A percentile compares a stretch with the other conserved stretches of the same genome.
These are phyloP conservation scores for Pythium biforme DNA, from an alignment of 352 stramenopile species.

Conservation along the genomic window DNA sequence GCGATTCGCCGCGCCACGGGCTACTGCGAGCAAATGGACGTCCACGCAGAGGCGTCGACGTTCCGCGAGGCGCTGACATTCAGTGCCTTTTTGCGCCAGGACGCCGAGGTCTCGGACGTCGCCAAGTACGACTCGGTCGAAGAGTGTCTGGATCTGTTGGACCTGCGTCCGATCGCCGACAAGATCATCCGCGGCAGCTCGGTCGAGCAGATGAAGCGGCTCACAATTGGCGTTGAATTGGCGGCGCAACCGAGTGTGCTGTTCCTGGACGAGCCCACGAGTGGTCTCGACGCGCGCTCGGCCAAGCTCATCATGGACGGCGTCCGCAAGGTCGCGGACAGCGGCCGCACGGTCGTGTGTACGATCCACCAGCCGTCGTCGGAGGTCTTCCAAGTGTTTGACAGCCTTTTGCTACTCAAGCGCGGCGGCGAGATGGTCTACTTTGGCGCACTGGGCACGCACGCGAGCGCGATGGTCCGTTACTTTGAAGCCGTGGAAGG, in stretches of 20 bases:
- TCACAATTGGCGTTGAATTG: conserved; percentile 65
- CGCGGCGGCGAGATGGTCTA: conserved; percentile 28
- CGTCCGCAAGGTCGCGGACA: conserved; percentile 77
- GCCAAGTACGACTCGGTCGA: conserved; percentile 38
- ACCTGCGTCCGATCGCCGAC: conserved; percentile 35
- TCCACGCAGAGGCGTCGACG: conserved; percentile 81
- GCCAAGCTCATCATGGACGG: conserved; percentile 82
- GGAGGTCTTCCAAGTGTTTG: conserved; percentile 31
- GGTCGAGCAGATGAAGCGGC: conserved; percentile 48
- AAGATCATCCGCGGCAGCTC: conserved; percentile 37
- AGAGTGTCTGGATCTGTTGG: conserved; percentile 38
- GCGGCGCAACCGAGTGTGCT: conserved; percentile 76
- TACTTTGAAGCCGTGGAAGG: conserved; percentile 57
- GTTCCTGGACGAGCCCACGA: conserved; percentile 80
- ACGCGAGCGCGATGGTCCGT: conserved; percentile 27
- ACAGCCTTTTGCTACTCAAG: conserved; percentile 30
- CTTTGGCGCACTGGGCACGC: conserved; percentile 26
- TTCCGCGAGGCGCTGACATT: conserved; percentile 91
- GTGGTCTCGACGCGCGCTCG: conserved; percentile 79
- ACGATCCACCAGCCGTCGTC: conserved; percentile 32
- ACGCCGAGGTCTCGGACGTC: conserved; percentile 10
- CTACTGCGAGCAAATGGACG: conserved; percentile 90
- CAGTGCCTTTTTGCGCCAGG: conserved; percentile 77
- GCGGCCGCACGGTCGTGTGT: conserved; percentile 30
- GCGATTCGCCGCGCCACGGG: conserved; percentile 45